Evolutionary conservation across 2,329 filamentous ascomycete species (phyloP), one percentile per base, ranked within the genome.

Genomic region (Paecilomyces formosus): DNA sequence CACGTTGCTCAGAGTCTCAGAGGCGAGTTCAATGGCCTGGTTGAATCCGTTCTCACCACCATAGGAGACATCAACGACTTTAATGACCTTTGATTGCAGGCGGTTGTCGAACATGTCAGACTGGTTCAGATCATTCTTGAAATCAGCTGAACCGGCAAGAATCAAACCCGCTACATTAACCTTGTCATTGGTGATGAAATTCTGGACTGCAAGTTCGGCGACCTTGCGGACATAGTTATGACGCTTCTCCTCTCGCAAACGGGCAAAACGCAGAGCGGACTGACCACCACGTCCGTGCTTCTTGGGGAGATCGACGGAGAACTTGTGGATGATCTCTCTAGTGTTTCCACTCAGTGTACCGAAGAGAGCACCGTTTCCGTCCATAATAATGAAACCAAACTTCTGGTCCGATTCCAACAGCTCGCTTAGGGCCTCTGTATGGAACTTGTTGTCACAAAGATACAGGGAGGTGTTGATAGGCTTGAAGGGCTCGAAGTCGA

Each of bases 231-330:
- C 94, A 76, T 99, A 99, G 81, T 99, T 99, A 86, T 99, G 94
- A 67, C 94, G 92, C 82, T 99, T 99, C 79, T 99, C 94, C 78
- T 99, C 94, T 83, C 94, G 88, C 60, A 99, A 88, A 92, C 94
- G 94, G 63, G 94, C 91, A 78, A 99, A 99, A 93, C 94, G 95
- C 72, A 99, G 85, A 61, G 94, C 94, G 66, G 94, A 99, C 83
- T 99, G 95, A 85, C 94, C 94, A 92, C 94, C 94, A 89, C 94
- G 92, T 64, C 94, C 94, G 85, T 99, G 94, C 84, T 99, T 99
- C 87, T 99, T 99, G 76, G 94, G 94, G 59, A 99, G 82, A 82
- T 99, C 95, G 75, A 99, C 94, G 21, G 90, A 91, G 81, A 99
- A 96, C 79, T 99, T 99, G 81, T 99, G 94, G 56, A 97, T 84